Conservation (phyloP, 352 stramenopile genomes). For the Aphanomyces invadans region DNA sequence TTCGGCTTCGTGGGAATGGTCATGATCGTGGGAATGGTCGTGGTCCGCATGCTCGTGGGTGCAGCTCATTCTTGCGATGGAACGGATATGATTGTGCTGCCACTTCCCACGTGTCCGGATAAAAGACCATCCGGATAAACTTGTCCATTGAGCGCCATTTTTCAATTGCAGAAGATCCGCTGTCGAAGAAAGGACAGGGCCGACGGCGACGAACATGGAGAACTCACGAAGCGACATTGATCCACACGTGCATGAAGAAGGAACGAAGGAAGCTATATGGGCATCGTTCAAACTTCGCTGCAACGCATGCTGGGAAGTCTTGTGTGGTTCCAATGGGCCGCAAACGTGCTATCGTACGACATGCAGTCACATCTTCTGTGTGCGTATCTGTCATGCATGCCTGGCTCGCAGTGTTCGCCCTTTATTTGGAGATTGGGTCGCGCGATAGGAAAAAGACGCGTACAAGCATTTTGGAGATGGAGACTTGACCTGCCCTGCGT, state of each 20-base stretch:
- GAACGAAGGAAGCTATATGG: constrained; percentile 10
- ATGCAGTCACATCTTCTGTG: constrained; percentile 26
- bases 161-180: not conserved
- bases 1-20: constrained; percentile 58
- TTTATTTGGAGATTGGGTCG: too few species aligned
- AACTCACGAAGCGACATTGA: constrained; percentile 7
- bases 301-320: constrained; percentile 22
- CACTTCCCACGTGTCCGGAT: constrained; percentile 3
- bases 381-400: too few species aligned
- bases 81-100: constrained; percentile 3
- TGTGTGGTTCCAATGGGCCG: constrained; percentile 17
- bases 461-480: constrained; percentile 22
- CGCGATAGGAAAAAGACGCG: constrained; percentile 20
- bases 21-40: constrained; percentile 49
- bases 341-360: constrained; percentile 21
- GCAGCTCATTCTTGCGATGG: constrained; percentile 25
- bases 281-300: constrained; percentile 19
- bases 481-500: constrained; percentile 19
- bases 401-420: too few species aligned
- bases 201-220: constrained; percentile 8
- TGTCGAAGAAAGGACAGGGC: not conserved
- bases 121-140: not conserved
- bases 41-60: constrained; percentile 46
- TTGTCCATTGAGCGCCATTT: constrained; percentile 7
- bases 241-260: not conserved